Base-by-base conservation (phyloP, 2,329 filamentous ascomycete genomes). In the Penicillium sp. region DNA sequence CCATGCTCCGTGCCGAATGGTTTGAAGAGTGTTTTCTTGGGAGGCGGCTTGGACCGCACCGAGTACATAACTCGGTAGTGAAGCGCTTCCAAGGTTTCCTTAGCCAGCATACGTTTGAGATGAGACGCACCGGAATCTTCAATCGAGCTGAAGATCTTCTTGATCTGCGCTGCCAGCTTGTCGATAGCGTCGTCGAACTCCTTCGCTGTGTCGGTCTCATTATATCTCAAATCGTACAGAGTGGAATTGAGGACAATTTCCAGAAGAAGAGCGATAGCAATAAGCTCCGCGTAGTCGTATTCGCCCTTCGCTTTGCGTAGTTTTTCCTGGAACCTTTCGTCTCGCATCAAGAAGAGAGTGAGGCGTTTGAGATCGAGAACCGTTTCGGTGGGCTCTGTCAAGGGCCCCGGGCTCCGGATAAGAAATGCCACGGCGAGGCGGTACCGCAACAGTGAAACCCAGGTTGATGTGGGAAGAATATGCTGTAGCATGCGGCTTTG, bases 191-290 rank as follows among this genome's bases (percentile, higher is more conserved):
- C 68, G 63, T 96, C 88, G 73, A 92, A 95, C 3, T 72, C 66
- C 2, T 57, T 66, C 41, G 78, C 73, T 42, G 66, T 63, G 41
- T 61, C 63, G 42, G 55, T 56, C 42, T 72, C 67, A 38, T 58
- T 42, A 40, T 66, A 66, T 6, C 51, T 65, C 6, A 62, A 46
- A 47, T 56, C 66, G 46, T 54, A 67, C 58, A 69, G 68, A 2
- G 80, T 88, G 50, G 85, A 81, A 52, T 89, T 88, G 44, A 96
- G 76, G 13, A 82, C 85, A 33, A 89, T 80, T 62, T 93, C 86
- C 4, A 96, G 78, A 18, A 95, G 78, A 3, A 78, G 71, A 3
- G 88, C 75, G 13, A 83, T 76, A 2, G 87, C 83, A 29, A 78
- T 75, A 1, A 96, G 78, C 47, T 84, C 77, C 13, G 76, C 73